Conservation (phyloP, 257 asterid species). For the Parsonsia alboflavescens region DNA sequence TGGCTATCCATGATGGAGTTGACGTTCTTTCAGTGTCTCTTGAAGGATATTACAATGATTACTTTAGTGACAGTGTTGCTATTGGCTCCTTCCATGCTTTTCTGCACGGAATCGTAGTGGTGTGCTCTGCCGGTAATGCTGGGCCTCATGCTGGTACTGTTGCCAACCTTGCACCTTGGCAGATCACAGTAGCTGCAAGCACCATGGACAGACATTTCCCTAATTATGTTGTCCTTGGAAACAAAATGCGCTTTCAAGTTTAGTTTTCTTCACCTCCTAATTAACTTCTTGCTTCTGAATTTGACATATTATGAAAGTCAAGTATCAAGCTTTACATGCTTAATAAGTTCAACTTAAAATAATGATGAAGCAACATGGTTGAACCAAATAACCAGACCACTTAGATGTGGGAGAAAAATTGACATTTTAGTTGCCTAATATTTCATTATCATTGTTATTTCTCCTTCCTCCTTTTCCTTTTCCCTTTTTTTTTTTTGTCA, state of each 20-base stretch:
- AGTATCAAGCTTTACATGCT: not conserved
- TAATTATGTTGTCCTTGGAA: not conserved
- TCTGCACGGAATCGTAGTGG: not conserved
- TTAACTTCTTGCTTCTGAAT: not conserved
- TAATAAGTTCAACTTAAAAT: too few species aligned
- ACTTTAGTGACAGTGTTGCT: not conserved
- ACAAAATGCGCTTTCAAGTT: not conserved
- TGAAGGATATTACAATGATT: not conserved
- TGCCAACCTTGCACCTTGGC: constrained; percentile 7
- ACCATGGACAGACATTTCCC: constrained; percentile 1
- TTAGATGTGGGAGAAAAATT: too few species aligned
- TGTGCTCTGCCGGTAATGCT: constrained; percentile 10
- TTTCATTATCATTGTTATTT: not conserved
- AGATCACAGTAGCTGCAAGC: constrained; percentile 12
- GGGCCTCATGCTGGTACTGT: constrained; percentile 5
- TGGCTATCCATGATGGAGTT: constrained; percentile 13
- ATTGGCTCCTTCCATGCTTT: constrained; percentile 12
- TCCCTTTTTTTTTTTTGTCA: too few species aligned
- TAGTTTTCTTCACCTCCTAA: not conserved
- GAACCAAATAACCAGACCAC: too few species aligned
- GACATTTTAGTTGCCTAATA: too few species aligned
- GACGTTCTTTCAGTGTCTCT: constrained; percentile 5
- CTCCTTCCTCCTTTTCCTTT: not conserved
- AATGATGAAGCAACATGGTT: too few species aligned
- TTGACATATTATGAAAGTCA: not conserved